A percentile compares a stretch with the other conserved stretches of the same genome.
Conservation (phyloP, 1,284 basidiomycete genomes). For the Caloboletus firmus region DNA sequence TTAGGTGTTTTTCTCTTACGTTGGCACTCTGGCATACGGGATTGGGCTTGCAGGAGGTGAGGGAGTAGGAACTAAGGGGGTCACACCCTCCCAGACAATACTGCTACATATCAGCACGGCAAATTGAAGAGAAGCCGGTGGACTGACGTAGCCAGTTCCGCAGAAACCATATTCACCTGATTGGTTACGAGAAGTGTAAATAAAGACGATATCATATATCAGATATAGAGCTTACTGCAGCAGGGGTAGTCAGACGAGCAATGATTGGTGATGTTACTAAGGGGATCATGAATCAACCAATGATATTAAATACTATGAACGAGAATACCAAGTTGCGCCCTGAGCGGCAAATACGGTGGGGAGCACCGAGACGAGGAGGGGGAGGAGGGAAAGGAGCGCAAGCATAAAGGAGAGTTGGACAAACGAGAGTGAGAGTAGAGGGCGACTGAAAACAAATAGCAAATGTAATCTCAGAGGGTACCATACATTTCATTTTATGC, state of each 20-base stretch:
- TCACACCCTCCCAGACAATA: constrained; percentile 84
- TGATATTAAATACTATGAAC: not conserved
- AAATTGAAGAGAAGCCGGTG: not conserved
- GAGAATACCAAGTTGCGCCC: constrained; percentile 30
- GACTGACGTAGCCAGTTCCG: constrained; percentile 52
- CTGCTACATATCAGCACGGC: constrained; percentile 34
- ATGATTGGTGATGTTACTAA: constrained; percentile 49
- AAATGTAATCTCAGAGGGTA: not conserved
- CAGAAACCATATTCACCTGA: constrained; percentile 76
- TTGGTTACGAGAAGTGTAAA: constrained; percentile 1
- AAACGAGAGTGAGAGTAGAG: constrained; percentile 20
- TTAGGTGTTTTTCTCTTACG: constrained; percentile 38
- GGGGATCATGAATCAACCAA: not conserved
- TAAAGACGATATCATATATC: not conserved
- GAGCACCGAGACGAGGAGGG: constrained; percentile 19
- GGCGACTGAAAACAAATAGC: not conserved
- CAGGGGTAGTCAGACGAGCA: constrained; percentile 66
- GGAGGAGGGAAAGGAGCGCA: constrained; percentile 17
- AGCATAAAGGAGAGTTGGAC: constrained; percentile 21
- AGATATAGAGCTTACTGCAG: constrained; percentile 52
- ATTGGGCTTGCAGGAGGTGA: constrained; percentile 67
- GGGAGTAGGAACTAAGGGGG: constrained; percentile 62
- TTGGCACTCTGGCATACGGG: constrained; percentile 69
- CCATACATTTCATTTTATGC: too few species aligned
- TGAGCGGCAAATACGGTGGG: constrained; percentile 20